phyloP scores from a whole-genome alignment of 768 basidiomycete genomes.

The Boletus insuetus region DNA sequence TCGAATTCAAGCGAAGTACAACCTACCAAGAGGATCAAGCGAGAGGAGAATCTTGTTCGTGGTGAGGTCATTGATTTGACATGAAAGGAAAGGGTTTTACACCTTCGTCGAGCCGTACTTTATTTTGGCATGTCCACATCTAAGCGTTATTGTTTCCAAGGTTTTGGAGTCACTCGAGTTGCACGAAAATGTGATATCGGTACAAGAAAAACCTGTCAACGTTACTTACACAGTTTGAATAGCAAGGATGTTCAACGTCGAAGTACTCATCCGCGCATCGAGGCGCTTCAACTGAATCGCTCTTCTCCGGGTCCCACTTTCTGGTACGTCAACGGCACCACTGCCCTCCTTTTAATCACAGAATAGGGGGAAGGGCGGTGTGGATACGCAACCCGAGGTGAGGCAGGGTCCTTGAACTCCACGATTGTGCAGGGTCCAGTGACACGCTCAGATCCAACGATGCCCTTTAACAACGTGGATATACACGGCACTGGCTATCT shows the following conservation, averaged over 20 bases:
- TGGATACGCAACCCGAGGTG: conserved; percentile 4
- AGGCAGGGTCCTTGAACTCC: conserved; percentile 2
- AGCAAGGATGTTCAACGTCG: background rate
- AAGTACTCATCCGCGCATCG: background rate
- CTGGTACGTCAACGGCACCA: conserved; percentile 5
- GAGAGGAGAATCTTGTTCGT: conserved; percentile 17
- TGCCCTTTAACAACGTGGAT: conserved; percentile 16
- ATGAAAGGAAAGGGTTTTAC: conserved; percentile 8
- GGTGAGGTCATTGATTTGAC: conserved; percentile 33
- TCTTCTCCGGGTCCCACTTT: background rate
- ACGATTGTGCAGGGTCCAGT: conserved; percentile 19
- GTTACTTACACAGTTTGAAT: background rate
- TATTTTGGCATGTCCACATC: background rate
- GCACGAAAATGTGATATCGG: background rate
- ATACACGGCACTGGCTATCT: conserved; percentile 6
- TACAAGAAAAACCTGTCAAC: too few species aligned
- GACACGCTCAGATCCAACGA: conserved; percentile 15
- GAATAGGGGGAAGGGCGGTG: conserved; percentile 1
- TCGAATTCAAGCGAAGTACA: background rate
- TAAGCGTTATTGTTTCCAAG: background rate
- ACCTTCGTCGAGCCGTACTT: background rate
- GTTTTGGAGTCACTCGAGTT: background rate
- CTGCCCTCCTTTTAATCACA: background rate
- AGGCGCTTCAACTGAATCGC: background rate
- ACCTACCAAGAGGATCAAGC: conserved; percentile 27